A percentile compares a stretch with the other conserved stretches of the same genome.
Evolutionary conservation across 106 monocot species (phyloP).

Genomic region (Dendrobium nobile): DNA sequence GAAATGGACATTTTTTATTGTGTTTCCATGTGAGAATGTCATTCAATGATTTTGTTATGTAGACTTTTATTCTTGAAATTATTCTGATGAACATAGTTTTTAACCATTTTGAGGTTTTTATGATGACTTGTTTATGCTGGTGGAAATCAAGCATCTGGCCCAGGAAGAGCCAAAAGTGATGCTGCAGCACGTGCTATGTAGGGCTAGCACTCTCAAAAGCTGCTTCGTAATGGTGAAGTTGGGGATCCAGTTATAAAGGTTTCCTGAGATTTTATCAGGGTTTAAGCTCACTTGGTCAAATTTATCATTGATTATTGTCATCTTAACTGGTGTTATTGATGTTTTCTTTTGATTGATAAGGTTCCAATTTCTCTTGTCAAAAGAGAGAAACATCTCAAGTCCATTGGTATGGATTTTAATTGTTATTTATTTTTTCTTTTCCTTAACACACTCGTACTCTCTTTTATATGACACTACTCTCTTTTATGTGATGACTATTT

Average conservation of each 20-base stretch:
- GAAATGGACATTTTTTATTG: neutral
- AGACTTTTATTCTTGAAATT: neutral
- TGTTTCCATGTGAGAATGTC: neutral
- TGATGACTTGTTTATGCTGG: slow-evolving; percentile 28
- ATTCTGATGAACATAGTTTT: neutral
- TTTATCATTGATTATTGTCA: neutral
- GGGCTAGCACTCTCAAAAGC: slow-evolving; percentile 82
- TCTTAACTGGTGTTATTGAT: neutral
- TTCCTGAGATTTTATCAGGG: neutral
- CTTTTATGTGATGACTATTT: slow-evolving; percentile 1
- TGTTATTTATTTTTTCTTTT: neutral
- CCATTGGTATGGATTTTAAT: slow-evolving; percentile 27
- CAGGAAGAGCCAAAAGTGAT: slow-evolving; percentile 88
- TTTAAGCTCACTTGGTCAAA: neutral
- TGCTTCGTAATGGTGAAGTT: slow-evolving; percentile 76
- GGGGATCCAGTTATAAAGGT: slow-evolving; percentile 89
- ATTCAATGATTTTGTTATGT: neutral
- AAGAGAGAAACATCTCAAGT: slow-evolving; percentile 64
- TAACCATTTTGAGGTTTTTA: neutral
- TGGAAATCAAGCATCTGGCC: slow-evolving; percentile 49
- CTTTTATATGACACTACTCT: neutral
- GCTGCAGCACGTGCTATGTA: slow-evolving; percentile 97
- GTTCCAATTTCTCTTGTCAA: slow-evolving; percentile 34
- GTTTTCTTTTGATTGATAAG: slow-evolving; percentile 36
- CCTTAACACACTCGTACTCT: neutral